Evolutionary conservation across 2,329 filamentous ascomycete species (phyloP), one percentile per base, ranked within the genome.

Genomic region (Epichloe aotearoae): DNA sequence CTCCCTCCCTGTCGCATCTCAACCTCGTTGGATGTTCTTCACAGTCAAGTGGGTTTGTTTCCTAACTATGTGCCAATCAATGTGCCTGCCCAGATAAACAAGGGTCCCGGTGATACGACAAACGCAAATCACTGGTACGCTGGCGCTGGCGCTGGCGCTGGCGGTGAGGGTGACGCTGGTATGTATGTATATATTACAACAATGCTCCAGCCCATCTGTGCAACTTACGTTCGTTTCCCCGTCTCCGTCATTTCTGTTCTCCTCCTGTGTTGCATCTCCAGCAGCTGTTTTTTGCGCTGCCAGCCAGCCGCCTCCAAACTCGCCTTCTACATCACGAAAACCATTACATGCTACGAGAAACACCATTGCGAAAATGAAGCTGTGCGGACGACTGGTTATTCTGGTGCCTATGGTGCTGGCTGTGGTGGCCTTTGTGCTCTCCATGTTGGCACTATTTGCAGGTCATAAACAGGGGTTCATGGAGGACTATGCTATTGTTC

Each of bases 401-500:
- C 52, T 70, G 34, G 38, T 70, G 19, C 69, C 69, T 46, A 51
- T 71, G 54, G 56, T 63, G 26, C 56, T 70, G 39, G 64, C 65
- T 53, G 58, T 70, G 41, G 64, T 64, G 55, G 65, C 62, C 37
- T 66, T 71, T 52, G 59, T 72, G 38, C 63, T 72, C 17, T 64
- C 64, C 15, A 64, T 64, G 42, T 59, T 72, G n/a, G 62, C 62
- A 46, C 64, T 71, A 30, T 69, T 70, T 54, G 64, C 69, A 34
- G 69, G 69, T 14, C 64, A 64, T 41, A 59, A 69, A 41, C 55
- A 66, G 51, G 69, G 69, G 1, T 69, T 71, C 50, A 66, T 72
- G 64, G 69, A 72, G 52, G 67, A 71, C 39, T 71, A 70, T 56
- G 68, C 65, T 49, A 57, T 72, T 43, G 59, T 67, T 39, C 61